These are phyloP conservation scores for Pseudohyphozyma bogoriensis DNA, from an alignment of 768 basidiomycete genomes.

Conservation along the genomic window DNA sequence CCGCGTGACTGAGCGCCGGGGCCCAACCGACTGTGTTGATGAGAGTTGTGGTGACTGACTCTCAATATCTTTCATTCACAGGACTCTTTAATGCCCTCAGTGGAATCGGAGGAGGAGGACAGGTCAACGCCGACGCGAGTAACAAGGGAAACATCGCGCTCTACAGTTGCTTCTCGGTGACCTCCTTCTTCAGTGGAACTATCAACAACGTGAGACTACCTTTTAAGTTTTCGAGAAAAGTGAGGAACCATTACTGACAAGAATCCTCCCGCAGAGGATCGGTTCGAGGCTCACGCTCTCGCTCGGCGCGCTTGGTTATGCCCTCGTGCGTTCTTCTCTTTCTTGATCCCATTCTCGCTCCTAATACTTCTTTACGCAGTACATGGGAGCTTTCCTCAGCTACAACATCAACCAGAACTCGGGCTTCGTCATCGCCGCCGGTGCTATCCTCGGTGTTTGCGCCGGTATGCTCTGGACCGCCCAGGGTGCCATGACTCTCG, in stretches of 20 bases:
- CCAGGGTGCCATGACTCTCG: slow-evolving; percentile 73
- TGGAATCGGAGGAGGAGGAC: slow-evolving; percentile 66
- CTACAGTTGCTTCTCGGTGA: slow-evolving; percentile 55
- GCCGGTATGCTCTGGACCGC: slow-evolving; percentile 69
- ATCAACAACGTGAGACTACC: too few species aligned
- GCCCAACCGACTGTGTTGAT: neutral
- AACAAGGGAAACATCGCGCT: slow-evolving; percentile 47
- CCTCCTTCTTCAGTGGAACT: slow-evolving; percentile 58
- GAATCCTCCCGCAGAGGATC: too few species aligned
- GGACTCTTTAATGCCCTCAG: slow-evolving; percentile 1
- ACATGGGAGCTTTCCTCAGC: slow-evolving; percentile 38
- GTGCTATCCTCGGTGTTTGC: slow-evolving; percentile 50
- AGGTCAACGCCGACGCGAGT: slow-evolving; percentile 54
- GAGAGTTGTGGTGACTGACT: neutral
- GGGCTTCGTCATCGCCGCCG: slow-evolving; percentile 59
- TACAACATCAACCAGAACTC: slow-evolving; percentile 58
- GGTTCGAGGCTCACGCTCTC: slow-evolving; percentile 65
- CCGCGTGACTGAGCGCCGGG: too few species aligned
- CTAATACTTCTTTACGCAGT: slow-evolving; percentile 33
- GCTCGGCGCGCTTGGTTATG: slow-evolving; percentile 64
- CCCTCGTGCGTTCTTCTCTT: slow-evolving; percentile 56
- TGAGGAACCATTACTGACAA: too few species aligned
- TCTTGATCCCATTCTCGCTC: neutral
- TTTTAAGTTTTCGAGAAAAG: too few species aligned
- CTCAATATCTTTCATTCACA: neutral